Evolutionary conservation across 768 basidiomycete species (phyloP), one percentile per base, ranked within the genome.

Genomic region (Lactarius deliciosus): DNA sequence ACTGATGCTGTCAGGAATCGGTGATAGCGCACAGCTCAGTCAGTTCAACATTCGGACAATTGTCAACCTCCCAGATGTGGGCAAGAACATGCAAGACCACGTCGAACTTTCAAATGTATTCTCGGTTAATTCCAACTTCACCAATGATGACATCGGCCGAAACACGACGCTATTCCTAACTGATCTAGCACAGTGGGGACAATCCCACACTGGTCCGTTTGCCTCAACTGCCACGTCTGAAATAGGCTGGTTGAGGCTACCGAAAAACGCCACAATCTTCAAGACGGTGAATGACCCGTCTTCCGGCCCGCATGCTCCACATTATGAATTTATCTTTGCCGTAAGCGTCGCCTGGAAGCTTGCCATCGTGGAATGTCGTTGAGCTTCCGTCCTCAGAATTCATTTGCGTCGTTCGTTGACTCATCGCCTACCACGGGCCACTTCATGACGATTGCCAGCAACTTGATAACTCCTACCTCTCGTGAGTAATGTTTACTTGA

Each of bases 1-100:
- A 3, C 66, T 77, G 25, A 55, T 74, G 57, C 70, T 75, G 40
- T 75, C 74, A 8, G 77, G 77, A 18, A 71, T 77, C 55, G 77
- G 77, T 1, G 64, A 71, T n/a, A 22, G 60, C 5, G 28, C 54
- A 7, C 38, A 67, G 11, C 73, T 77, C 60, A 20, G 56, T 11
- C 22, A 61, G 13, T 60, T 73, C 38, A 71, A 69, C 5, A 71
- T 77, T 47, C 20, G 40, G 13, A 30, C 69, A n/a, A 32, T 75
- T 22, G 57, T 71, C 13, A 60, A 75, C 59, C 64, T 72, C 32
- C 73, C 75, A 5, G 71, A 68, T 10, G 75, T 77, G 20, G 77
- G 77, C 16, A 66, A 72, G 63, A 68, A 77, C 64, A 64, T 77
- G 28, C 50, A 63, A 7, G 76, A 77, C 61, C 75, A 76, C 61